Evolutionary conservation across 371 early-diverging fungal genomes (phyloP).

Genomic region (Mortierella sp.): DNA sequence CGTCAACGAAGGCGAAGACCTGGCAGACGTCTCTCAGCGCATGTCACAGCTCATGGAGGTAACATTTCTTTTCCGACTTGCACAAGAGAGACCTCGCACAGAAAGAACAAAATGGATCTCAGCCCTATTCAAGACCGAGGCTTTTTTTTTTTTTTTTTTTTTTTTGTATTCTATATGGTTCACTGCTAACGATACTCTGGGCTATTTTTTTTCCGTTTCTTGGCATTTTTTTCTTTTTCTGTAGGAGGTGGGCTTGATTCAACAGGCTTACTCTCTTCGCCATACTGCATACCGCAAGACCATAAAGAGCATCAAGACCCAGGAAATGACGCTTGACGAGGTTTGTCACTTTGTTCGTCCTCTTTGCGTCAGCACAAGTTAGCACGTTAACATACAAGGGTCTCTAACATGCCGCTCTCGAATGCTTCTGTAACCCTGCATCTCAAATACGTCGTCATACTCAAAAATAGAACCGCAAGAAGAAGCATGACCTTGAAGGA

Average conservation of each 20-base stretch:
- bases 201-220: background rate
- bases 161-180: background rate
- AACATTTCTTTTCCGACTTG: slow-evolving; percentile 1
- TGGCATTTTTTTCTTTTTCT: too few relatives aligned
- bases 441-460: background rate
- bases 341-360: slow-evolving; percentile 6
- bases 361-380: too few relatives aligned
- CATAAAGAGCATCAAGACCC: slow-evolving; percentile 40
- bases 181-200: background rate
- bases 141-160: background rate
- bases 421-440: too few relatives aligned
- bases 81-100: background rate
- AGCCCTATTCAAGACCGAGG: background rate
- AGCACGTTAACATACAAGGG: too few relatives aligned
- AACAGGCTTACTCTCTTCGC: slow-evolving; percentile 29
- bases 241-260: slow-evolving; percentile 49
- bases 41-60: slow-evolving; percentile 54
- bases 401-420: too few relatives aligned
- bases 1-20: slow-evolving; percentile 40
- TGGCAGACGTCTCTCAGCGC: slow-evolving; percentile 45
- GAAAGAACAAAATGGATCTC: background rate
- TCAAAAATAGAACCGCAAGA: slow-evolving; percentile 44
- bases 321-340: slow-evolving; percentile 48
- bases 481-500: slow-evolving; percentile 44
- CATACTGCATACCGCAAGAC: slow-evolving; percentile 45